Evolutionary conservation across 176 grass and related monocot genomes (phyloP).

Genomic region (Lolium multiflorum): DNA sequence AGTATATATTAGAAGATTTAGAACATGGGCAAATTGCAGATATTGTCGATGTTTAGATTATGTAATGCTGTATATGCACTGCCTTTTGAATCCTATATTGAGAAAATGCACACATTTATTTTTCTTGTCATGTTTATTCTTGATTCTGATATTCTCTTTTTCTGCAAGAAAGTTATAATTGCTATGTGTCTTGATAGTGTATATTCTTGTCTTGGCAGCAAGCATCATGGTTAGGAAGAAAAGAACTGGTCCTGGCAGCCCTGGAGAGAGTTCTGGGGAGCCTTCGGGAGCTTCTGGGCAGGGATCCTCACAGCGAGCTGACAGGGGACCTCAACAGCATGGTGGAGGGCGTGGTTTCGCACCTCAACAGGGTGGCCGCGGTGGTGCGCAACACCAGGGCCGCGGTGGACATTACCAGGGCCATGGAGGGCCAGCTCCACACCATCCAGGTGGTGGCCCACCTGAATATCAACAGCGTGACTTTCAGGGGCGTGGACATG

Average conservation of each 20-base stretch:
- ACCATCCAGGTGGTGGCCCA: conserved; percentile 25
- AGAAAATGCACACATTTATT: background rate
- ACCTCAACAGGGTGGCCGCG: conserved; percentile 66
- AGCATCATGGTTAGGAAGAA: conserved; percentile 86
- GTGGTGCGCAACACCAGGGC: conserved; percentile 55
- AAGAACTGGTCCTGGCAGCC: conserved; percentile 55
- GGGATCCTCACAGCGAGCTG: conserved; percentile 51
- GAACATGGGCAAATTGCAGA: background rate
- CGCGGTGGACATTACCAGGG: conserved; percentile 63
- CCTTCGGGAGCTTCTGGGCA: conserved; percentile 49
- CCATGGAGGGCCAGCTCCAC: conserved; percentile 44
- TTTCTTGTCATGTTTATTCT: conserved; percentile 1
- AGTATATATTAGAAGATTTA: background rate
- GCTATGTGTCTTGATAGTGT: background rate
- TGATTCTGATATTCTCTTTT: background rate
- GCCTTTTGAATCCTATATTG: background rate
- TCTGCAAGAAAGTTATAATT: background rate
- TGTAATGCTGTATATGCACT: background rate
- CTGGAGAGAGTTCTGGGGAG: conserved; percentile 63
- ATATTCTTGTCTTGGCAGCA: background rate
- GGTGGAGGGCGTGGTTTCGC: conserved; percentile 66
- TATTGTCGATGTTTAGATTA: conserved; percentile 1
- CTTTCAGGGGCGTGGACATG: conserved; percentile 48
- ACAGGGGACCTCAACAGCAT: conserved; percentile 56
- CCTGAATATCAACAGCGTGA: conserved; percentile 23